Base-by-base conservation (phyloP, 2,329 filamentous ascomycete species). In the Xylariaceae sp. region DNA sequence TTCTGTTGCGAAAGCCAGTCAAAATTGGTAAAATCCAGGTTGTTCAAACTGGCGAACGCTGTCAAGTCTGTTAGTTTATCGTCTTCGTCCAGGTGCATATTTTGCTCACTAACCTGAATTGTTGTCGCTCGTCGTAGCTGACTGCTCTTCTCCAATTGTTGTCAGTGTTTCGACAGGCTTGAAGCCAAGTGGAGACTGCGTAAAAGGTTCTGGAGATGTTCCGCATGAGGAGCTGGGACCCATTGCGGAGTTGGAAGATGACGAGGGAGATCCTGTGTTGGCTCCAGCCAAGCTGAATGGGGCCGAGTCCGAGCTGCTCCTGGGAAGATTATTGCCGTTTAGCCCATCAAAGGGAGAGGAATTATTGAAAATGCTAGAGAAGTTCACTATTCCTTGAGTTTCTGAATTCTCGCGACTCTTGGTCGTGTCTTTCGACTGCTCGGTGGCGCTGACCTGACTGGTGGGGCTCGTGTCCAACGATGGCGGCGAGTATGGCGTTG, bases 1-100 rank as follows among this genome's bases (percentile, higher is more conserved):
- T 91, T 93, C 67, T 95, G 89, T 62, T 87, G 86, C 38, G 85
- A 81, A 45, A 94, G 76, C 82, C 87, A 92, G 67, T 89, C 86
- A 62, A 90, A 78, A 60, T 82, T 81, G 60, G 75, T 78, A 53
- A 76, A 70, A 56, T 79, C 77, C 48, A 81, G 72, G 47, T 71
- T 67, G 40, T 68, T 64, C 34, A 75, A 67, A 31, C 70, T 68
- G 16, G 67, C 66, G n/a, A 71, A 65, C 43, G 69, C 72, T 74
- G 52, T 46, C 33, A 9, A 10, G 14, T 10, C 17, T 34, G 28
- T 59, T 39, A 60, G 42, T n/a, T 12, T 22, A 2, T 7, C 36
- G 5, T 13, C 16, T 14, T 38, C 17, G 45, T 14, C n/a, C 5
- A 63, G 62, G 59, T 56, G 80, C 10, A 14, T 36, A 12, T 48